Evolutionary conservation across 1,139 yeast species (phyloP), one percentile per base, ranked within the genome.

Genomic region (Kluyveromyces sp.): DNA sequence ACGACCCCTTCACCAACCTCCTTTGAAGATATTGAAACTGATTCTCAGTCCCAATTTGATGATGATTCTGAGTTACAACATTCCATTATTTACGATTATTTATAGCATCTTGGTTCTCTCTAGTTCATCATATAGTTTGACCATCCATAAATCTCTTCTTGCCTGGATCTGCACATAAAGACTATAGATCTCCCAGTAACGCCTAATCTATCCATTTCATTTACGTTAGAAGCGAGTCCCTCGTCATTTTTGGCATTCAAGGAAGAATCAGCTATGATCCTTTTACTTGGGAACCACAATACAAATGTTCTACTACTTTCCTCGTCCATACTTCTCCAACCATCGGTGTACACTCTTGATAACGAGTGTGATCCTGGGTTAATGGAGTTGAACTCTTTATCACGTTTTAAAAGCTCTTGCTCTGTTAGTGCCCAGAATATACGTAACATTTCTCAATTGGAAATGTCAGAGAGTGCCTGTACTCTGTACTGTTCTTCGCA

Each of bases 91-190:
- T 45, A 45, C 35, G 41, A 35, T 7, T 32, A 45, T 35, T 26
- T 33, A 39, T 36, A 35, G 30, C n/a, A 41, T 25, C 36, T 65
- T 62, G 54, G 75, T 70, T 49, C 89, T 67, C 52, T 83, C 89
- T 50, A 85, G 72, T 56, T 85, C 95, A 4, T 74, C 67, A 50
- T 77, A 70, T 29, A 89, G 68, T 29, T 77, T 74, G 4, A 77
- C 67, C 1, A 86, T 90, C 97, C 97, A 90, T 32, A 77, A 53
- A 60, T 90, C 96, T 46, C 92, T 71, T 88, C 96, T 53, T 83
- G 86, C 39, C 95, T 68, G 1, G 95, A 84, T 38, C 94, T 65
- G 1, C 96, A 82, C 77, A 87, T 74, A 58, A 90, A 88, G 4
- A 83, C 82, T 67, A 84, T 71, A 42, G 81, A 75, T 45, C 71